phyloP scores from a whole-genome alignment of 2,329 filamentous ascomycete genomes.

The Trichoderma sp. region DNA sequence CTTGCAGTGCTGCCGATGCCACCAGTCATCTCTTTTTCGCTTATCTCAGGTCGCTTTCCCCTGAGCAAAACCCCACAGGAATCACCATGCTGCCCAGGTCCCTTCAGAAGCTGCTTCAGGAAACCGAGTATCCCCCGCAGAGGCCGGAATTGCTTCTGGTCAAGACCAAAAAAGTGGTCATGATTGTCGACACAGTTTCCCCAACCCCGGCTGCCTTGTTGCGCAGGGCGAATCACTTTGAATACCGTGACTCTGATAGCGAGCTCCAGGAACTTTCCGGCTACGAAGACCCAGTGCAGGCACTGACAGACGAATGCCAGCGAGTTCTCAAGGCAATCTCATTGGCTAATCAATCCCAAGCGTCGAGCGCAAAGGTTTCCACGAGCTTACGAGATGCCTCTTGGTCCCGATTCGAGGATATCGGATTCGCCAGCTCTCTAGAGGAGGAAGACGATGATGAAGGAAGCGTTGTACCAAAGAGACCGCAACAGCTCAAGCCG shows the following conservation, averaged over 20 bases:
- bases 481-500: slow-evolving; percentile 30
- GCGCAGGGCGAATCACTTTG: slow-evolving; percentile 87
- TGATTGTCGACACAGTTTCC: slow-evolving; percentile 94
- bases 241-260: slow-evolving; percentile 84
- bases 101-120: slow-evolving; percentile 82
- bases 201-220: slow-evolving; percentile 90
- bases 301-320: slow-evolving; percentile 89
- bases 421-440: slow-evolving; percentile 77
- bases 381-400: slow-evolving; percentile 78
- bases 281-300: slow-evolving; percentile 83
- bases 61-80: slow-evolving; percentile 71
- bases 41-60: slow-evolving; percentile 84
- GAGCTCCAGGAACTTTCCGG: slow-evolving; percentile 83
- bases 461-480: slow-evolving; percentile 42
- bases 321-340: slow-evolving; percentile 88
- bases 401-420: slow-evolving; percentile 95
- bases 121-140: slow-evolving; percentile 91
- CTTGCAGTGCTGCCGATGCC: slow-evolving; percentile 78
- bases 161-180: slow-evolving; percentile 82
- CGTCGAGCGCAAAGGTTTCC: slow-evolving; percentile 66
- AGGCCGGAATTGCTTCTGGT: slow-evolving; percentile 72
- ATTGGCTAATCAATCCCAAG: slow-evolving; percentile 79
- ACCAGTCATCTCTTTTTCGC: slow-evolving; percentile 98
- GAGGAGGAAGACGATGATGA: slow-evolving; percentile 69
- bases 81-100: slow-evolving; percentile 87